Evolutionary conservation across 2,329 filamentous ascomycete species (phyloP).

Genomic region (Taxawa tesnikishii): DNA sequence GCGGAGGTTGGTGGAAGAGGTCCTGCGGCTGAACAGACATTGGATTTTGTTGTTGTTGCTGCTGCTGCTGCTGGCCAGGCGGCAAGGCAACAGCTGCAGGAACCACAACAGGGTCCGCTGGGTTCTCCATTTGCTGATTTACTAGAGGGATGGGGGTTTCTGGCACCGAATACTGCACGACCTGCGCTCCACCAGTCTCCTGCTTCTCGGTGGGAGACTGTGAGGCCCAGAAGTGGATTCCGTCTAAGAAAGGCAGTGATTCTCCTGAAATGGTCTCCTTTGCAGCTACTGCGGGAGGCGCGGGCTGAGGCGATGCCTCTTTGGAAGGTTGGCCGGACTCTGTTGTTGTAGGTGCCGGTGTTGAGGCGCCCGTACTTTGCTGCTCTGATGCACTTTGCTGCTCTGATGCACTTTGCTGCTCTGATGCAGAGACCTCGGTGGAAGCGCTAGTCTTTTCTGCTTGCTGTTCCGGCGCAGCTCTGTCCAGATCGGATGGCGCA

Average conservation of each 20-base stretch:
- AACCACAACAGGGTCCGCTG: too few relatives aligned
- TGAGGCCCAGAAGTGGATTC: conserved; percentile 24
- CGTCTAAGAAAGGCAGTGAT: conserved; percentile 23
- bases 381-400: too few relatives aligned
- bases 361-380: too few relatives aligned
- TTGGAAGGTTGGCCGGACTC: background rate
- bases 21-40: conserved; percentile 7
- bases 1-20: conserved; percentile 5
- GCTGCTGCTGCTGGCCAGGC: conserved; percentile 12
- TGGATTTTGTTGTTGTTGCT: conserved; percentile 11
- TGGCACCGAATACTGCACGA: too few relatives aligned
- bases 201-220: conserved; percentile 6
- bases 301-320: background rate
- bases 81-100: background rate
- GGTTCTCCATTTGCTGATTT: background rate
- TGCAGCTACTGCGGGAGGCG: background rate
- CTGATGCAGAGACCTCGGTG: too few relatives aligned
- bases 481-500: too few relatives aligned
- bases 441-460: too few relatives aligned
- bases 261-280: background rate
- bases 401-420: too few relatives aligned
- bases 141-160: background rate
- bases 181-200: too few relatives aligned
- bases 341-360: background rate
- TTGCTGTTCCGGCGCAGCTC: too few relatives aligned